Evolutionary conservation across 495 filamentous ascomycete genomes (phyloP), one percentile per base, ranked within the genome.

Genomic region (Endocarpon pusillum): DNA sequence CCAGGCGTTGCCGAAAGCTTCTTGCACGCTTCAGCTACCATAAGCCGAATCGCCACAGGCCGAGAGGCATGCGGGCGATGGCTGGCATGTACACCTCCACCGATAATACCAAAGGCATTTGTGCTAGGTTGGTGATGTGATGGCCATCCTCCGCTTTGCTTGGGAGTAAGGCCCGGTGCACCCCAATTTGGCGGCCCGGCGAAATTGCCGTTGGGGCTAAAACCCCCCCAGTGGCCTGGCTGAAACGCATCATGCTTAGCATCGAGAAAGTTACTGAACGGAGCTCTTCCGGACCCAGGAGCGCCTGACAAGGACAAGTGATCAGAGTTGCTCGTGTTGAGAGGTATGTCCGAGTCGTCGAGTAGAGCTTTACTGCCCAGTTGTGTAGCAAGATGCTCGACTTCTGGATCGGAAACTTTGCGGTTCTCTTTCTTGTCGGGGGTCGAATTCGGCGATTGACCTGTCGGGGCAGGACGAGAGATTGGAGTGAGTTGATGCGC

Each of bases 361-460:
- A 94, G 62, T n/a, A 97, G 60, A 6, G 86, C 87, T 51, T 78
- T 85, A 55, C 87, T 94, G 7, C 89, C 91, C n/a, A 97, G 66
- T 48, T 86, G 82, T 32, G 73, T 67, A 36, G 71, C 80, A 29
- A 91, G 58, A 34, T 85, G 72, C 35, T 94, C 83, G 22, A 80
- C 45, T 35, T 79, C 68, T 10, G 43, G 42, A 34, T 53, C 59
- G 3, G 44, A 37, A 19, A 48, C 42, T 22, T 41, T 26, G 32
- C 44, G 55, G 28, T 54, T 60, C 24, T 59, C 52, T 15, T 66
- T 60, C 27, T 62, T 58, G 11, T 64, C 52, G 27, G 71, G 69
- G 17, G 78, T 70, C 15, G 77, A 73, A 53, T 85, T 96, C 15
- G 74, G 73, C 1, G 89, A 86, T 23, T 84, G 71, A 38, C 84